Percentiles rank a stretch among this genome's conserved stretches.
Conservation (phyloP, 2,329 filamentous ascomycete species). For the Ilyonectria sp. region DNA sequence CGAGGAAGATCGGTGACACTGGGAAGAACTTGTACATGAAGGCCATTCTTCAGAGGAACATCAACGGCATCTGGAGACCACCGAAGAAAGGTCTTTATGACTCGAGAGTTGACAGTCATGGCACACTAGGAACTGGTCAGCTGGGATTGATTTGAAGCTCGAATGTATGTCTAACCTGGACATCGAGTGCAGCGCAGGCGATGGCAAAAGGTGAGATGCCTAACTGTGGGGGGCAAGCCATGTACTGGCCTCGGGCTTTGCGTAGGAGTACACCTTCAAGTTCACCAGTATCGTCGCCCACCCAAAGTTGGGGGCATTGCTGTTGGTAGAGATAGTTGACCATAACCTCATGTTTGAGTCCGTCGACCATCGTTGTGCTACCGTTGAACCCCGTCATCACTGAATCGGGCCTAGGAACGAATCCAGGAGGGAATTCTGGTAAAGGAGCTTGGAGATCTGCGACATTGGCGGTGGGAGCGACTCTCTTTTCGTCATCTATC, state of each 20-base stretch:
- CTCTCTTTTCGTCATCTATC: constrained; percentile 56
- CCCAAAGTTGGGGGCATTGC: constrained; percentile 82
- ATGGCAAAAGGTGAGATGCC: constrained; percentile 74
- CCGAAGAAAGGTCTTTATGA: constrained; percentile 83
- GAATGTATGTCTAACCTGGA: constrained; percentile 67
- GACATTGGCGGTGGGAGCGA: constrained; percentile 55
- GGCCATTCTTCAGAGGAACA: constrained; percentile 82
- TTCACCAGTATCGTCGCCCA: constrained; percentile 77
- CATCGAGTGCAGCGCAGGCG: constrained; percentile 78
- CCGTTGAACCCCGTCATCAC: constrained; percentile 60
- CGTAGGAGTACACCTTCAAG: constrained; percentile 81
- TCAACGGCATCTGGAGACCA: constrained; percentile 82
- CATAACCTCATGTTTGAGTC: constrained; percentile 87
- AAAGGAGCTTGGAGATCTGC: constrained; percentile 66
- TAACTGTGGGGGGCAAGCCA: constrained; percentile 79
- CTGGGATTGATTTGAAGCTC: not conserved
- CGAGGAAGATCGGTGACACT: constrained; percentile 79
- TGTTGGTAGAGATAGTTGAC: constrained; percentile 87
- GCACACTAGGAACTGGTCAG: constrained; percentile 68
- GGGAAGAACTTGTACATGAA: constrained; percentile 83
- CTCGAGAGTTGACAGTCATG: constrained; percentile 85
- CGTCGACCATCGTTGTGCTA: constrained; percentile 71
- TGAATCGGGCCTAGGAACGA: constrained; percentile 65
- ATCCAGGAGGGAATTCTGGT: constrained; percentile 57
- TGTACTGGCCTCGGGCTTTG: constrained; percentile 77